Evolutionary conservation across 1,139 yeast genomes (phyloP).

Genomic region (Yamadazyma dendronema): DNA sequence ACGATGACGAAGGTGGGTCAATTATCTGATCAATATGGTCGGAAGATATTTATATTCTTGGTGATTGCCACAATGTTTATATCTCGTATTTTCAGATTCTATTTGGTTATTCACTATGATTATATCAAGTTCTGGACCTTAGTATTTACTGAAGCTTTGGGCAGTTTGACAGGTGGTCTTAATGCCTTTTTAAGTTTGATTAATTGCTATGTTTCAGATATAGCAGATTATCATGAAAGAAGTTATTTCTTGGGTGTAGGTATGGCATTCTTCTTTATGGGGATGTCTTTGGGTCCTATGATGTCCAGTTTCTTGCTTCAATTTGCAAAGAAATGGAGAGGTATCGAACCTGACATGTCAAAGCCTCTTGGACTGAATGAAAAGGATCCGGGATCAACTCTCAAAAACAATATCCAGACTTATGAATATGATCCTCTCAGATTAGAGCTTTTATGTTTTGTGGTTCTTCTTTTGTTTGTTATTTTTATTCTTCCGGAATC

Average conservation of each 20-base stretch:
- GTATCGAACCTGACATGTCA: no score
- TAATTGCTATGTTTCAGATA: conserved; percentile 62
- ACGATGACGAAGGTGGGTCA: conserved; percentile 52
- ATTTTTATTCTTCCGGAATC: conserved; percentile 57
- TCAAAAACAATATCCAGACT: conserved; percentile 10
- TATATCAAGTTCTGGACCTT: conserved; percentile 30
- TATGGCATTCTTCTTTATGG: conserved; percentile 55
- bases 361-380: no score
- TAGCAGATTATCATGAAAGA: conserved; percentile 54
- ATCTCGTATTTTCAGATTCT: conserved; percentile 24
- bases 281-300: conserved; percentile 66
- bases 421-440: conserved; percentile 31
- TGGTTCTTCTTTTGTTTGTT: conserved; percentile 27
- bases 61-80: conserved; percentile 26
- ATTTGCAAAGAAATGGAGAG: conserved; percentile 15
- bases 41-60: conserved; percentile 46
- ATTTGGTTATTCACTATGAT: conserved; percentile 27
- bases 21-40: conserved; percentile 61
- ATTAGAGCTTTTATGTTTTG: conserved; percentile 25
- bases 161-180: conserved; percentile 54
- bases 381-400: conserved; percentile 2
- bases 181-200: conserved; percentile 47
- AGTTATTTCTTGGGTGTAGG: conserved; percentile 54
- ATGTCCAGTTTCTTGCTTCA: conserved; percentile 41
- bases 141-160: conserved; percentile 35